Evolutionary conservation across 805 yeast species (phyloP).

Genomic region (Helenozyma baotianmanensis): DNA sequence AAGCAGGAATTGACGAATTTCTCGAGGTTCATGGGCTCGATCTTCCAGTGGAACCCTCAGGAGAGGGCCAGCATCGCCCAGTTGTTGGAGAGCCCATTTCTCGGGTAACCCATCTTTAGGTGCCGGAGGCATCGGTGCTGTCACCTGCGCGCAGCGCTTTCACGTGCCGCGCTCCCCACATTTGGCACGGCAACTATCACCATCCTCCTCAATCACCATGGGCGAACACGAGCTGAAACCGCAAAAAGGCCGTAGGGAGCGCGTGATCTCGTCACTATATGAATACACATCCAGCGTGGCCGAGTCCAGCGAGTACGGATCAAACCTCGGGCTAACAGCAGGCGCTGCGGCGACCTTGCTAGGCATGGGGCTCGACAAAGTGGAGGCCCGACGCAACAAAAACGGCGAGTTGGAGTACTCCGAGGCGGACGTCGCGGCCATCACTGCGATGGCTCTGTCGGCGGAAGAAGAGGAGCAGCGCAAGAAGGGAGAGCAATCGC

Average conservation of each 20-base stretch:
- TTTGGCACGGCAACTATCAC: too few relatives aligned
- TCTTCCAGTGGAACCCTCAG: slow-evolving; percentile 34
- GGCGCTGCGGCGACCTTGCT: slow-evolving; percentile 34
- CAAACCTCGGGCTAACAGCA: slow-evolving; percentile 32
- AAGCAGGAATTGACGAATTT: slow-evolving; percentile 15
- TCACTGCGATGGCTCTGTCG: slow-evolving; percentile 26
- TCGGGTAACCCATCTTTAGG: background rate
- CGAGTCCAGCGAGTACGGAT: slow-evolving; percentile 19
- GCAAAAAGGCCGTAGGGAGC: too few relatives aligned
- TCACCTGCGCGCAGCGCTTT: background rate
- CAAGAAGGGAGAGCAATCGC: slow-evolving; percentile 23
- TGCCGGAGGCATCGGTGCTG: too few relatives aligned
- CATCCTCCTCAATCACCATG: too few relatives aligned
- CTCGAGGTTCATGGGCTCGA: slow-evolving; percentile 22
- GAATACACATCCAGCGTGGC: slow-evolving; percentile 24
- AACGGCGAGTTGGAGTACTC: slow-evolving; percentile 11
- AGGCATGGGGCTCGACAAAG: slow-evolving; percentile 26
- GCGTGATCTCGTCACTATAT: slow-evolving; percentile 16
- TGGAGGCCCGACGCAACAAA: slow-evolving; percentile 6
- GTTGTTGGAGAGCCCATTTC: slow-evolving; percentile 7
- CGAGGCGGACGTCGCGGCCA: slow-evolving; percentile 24
- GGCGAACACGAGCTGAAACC: too few relatives aligned
- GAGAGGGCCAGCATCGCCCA: slow-evolving; percentile 11
- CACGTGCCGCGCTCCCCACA: background rate
- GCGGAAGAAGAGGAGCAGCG: slow-evolving; percentile 20